Evolutionary conservation across 768 basidiomycete genomes (phyloP).

Genomic region (Tulasnella sp.): DNA sequence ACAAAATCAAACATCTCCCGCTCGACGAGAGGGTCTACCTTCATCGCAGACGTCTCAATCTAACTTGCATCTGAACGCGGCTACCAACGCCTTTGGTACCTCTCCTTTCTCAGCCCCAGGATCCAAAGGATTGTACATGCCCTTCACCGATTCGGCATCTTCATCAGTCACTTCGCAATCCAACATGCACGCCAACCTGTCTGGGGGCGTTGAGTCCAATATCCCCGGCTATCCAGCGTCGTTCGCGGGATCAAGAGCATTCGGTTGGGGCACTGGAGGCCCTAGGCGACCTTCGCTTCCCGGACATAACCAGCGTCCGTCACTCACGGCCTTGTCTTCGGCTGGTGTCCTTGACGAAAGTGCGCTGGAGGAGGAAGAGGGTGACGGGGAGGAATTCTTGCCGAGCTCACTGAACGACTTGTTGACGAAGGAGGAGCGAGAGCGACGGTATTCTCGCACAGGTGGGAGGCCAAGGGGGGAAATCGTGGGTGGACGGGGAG

Average conservation of each 20-base stretch:
- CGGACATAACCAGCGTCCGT: constrained; percentile 9
- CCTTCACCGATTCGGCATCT: constrained; percentile 21
- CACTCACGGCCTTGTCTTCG: neutral
- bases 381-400: constrained; percentile 58
- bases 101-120: constrained; percentile 75
- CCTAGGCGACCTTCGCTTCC: constrained; percentile 8
- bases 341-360: constrained; percentile 21
- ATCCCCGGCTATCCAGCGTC: constrained; percentile 6
- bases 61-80: constrained; percentile 24
- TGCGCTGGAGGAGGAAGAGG: constrained; percentile 21
- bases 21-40: constrained; percentile 3
- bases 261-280: neutral
- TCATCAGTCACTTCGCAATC: constrained; percentile 28
- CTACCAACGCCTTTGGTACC: constrained; percentile 29
- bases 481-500: neutral
- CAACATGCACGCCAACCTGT: constrained; percentile 3
- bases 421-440: constrained; percentile 78
- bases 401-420: constrained; percentile 83
- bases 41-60: constrained; percentile 6
- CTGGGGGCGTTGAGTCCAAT: neutral
- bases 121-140: constrained; percentile 44
- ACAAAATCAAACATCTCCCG: constrained; percentile 24
- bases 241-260: constrained; percentile 3
- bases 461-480: constrained; percentile 22
- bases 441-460: constrained; percentile 69